A percentile compares a stretch with the other conserved stretches of the same genome.
phyloP scores from a whole-genome alignment of 1,284 basidiomycete genomes.

The Cutaneotrichosporon spelunceum region DNA sequence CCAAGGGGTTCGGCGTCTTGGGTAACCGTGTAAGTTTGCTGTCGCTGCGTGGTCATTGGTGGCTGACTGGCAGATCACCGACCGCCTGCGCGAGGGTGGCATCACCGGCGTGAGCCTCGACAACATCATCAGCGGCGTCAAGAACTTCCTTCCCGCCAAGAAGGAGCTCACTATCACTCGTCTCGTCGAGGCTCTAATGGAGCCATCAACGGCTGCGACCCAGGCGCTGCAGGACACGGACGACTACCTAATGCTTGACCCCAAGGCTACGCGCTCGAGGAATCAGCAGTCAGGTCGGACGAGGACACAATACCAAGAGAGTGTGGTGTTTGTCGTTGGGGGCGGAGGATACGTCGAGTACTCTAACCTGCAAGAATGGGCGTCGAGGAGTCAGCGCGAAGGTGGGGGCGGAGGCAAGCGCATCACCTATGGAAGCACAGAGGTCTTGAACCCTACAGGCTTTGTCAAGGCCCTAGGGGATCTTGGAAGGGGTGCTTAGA shows the following conservation, averaged over 20 bases:
- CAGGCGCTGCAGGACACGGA: conserved; percentile 94
- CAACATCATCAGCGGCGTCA: conserved; percentile 94
- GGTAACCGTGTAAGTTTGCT: conserved; percentile 70
- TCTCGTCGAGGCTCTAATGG: conserved; percentile 93
- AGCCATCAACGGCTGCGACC: conserved; percentile 84
- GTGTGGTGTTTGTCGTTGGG: conserved; percentile 91
- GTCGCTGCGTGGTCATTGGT: background rate
- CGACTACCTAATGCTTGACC: conserved; percentile 92
- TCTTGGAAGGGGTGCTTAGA: conserved; percentile 32
- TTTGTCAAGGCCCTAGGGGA: conserved; percentile 61
- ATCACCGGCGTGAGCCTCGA: conserved; percentile 65
- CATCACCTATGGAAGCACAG: conserved; percentile 93
- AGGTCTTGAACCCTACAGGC: conserved; percentile 82
- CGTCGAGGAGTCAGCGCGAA: conserved; percentile 57
- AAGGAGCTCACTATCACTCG: conserved; percentile 92
- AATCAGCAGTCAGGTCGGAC: conserved; percentile 53
- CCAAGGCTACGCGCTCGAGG: conserved; percentile 65
- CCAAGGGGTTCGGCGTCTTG: conserved; percentile 83
- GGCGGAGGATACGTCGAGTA: conserved; percentile 98
- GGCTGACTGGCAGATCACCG: conserved; percentile 60
- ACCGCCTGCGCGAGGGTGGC: conserved; percentile 88
- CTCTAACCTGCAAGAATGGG: conserved; percentile 92
- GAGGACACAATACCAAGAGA: conserved; percentile 69
- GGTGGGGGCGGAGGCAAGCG: conserved; percentile 62
- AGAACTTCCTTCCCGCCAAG: conserved; percentile 94